Evolutionary conservation across 2,329 filamentous ascomycete genomes (phyloP).

Genomic region (Hirsutella minnesotensis): DNA sequence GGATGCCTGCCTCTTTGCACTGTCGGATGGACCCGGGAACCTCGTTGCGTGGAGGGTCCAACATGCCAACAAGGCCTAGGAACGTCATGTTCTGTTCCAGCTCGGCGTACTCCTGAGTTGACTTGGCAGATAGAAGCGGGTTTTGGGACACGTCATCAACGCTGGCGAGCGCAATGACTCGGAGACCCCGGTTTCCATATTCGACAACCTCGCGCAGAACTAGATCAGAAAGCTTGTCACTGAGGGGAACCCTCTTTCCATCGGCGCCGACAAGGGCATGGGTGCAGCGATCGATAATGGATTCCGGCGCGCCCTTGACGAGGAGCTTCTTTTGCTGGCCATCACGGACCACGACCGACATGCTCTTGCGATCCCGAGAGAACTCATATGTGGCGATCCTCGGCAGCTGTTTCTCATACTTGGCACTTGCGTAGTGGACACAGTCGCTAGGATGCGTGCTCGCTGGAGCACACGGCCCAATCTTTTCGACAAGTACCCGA

Average conservation of each 20-base stretch:
- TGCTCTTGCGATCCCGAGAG: conserved; percentile 95
- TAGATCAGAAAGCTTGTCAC: conserved; percentile 54
- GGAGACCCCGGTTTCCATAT: conserved; percentile 85
- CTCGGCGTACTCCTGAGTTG: conserved; percentile 70
- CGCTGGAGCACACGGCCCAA: conserved; percentile 64
- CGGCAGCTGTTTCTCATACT: conserved; percentile 66
- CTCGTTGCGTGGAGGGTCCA: conserved; percentile 90
- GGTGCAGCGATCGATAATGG: conserved; percentile 84
- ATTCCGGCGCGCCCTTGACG: conserved; percentile 93
- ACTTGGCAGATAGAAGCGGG: conserved; percentile 65
- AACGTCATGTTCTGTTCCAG: conserved; percentile 92
- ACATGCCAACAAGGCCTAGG: conserved; percentile 87
- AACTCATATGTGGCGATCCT: conserved; percentile 89
- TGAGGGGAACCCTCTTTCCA: conserved; percentile 66
- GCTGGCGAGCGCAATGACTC: conserved; percentile 86
- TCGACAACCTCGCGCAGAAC: conserved; percentile 72
- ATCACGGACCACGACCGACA: conserved; percentile 82
- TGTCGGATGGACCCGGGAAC: conserved; percentile 76
- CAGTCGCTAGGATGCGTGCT: conserved; percentile 45
- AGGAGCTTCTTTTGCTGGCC: conserved; percentile 66
- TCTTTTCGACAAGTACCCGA: conserved; percentile 83
- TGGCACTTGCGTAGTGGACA: conserved; percentile 70
- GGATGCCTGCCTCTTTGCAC: conserved; percentile 87
- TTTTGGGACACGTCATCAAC: conserved; percentile 64
- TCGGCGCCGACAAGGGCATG: conserved; percentile 65